phyloP scores from a whole-genome alignment of 192 early-diverging fungal genomes.

The Funneliformis geosporum region DNA sequence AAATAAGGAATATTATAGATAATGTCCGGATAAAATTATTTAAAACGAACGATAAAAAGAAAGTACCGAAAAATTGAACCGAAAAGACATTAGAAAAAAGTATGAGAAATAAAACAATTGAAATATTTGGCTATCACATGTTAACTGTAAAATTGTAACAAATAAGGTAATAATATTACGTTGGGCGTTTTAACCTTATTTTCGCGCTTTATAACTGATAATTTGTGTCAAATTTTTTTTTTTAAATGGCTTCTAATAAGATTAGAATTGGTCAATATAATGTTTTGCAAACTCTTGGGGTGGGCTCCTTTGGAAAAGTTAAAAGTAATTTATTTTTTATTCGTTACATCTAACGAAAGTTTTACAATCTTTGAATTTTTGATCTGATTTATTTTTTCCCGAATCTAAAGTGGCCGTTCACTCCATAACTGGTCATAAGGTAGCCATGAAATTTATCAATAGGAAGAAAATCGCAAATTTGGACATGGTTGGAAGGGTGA shows the following conservation, averaged over 20 bases:
- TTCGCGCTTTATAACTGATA: not conserved
- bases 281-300: constrained; percentile 92
- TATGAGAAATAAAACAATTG: not conserved
- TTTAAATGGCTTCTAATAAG: constrained; percentile 44
- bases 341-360: not conserved
- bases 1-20: not conserved
- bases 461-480: constrained; percentile 87
- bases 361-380: not conserved
- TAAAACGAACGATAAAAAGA: not conserved
- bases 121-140: not conserved
- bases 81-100: not conserved
- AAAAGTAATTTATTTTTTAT: constrained; percentile 63
- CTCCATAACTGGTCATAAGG: constrained; percentile 91
- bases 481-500: constrained; percentile 94
- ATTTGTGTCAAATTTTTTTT: not conserved
- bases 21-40: not conserved
- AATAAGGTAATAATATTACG: not conserved
- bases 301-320: constrained; percentile 98
- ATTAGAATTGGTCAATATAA: constrained; percentile 89
- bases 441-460: constrained; percentile 96
- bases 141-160: not conserved
- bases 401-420: constrained; percentile 86
- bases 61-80: not conserved
- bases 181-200: not conserved
- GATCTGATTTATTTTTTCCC: not conserved